phyloP scores from a whole-genome alignment of 768 basidiomycete genomes.

The Coprinopsis strossmayeri region DNA sequence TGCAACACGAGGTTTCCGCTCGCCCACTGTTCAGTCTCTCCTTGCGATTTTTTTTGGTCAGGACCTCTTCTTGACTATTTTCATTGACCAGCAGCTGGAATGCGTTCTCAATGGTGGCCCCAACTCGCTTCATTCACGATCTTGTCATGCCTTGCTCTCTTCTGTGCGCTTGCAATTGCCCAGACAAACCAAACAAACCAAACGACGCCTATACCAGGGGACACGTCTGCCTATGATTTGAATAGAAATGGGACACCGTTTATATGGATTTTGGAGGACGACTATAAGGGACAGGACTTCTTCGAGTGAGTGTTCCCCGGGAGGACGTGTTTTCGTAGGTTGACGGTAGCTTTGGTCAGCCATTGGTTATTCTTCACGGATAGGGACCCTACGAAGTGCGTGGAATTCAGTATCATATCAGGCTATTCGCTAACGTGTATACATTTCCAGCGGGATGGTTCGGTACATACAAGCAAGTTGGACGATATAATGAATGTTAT shows the following conservation, averaged over 20 bases:
- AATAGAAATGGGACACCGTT: conserved; percentile 39
- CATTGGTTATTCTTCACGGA: conserved; percentile 54
- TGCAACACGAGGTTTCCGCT: too few species aligned
- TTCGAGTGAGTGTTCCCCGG: conserved; percentile 58
- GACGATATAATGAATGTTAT: neutral
- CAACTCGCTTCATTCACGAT: too few species aligned
- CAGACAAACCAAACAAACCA: too few species aligned
- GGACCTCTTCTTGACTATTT: too few species aligned
- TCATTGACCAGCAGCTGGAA: too few species aligned
- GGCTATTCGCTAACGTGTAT: neutral
- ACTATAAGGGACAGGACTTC: conserved; percentile 58
- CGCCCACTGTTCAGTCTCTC: too few species aligned
- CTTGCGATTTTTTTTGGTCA: too few species aligned
- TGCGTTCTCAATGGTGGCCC: too few species aligned
- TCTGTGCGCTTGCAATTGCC: too few species aligned
- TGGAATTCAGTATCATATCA: conserved; percentile 8
- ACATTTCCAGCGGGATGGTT: neutral
- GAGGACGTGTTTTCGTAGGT: neutral
- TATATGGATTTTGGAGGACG: conserved; percentile 64
- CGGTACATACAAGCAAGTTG: neutral
- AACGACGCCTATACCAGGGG: too few species aligned
- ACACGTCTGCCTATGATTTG: neutral
- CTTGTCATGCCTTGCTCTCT: too few species aligned
- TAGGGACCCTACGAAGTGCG: conserved; percentile 64
- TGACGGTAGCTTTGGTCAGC: conserved; percentile 24